These are phyloP conservation scores for Marasmius sp. DNA, from an alignment of 1,284 basidiomycete genomes.

Conservation along the genomic window DNA sequence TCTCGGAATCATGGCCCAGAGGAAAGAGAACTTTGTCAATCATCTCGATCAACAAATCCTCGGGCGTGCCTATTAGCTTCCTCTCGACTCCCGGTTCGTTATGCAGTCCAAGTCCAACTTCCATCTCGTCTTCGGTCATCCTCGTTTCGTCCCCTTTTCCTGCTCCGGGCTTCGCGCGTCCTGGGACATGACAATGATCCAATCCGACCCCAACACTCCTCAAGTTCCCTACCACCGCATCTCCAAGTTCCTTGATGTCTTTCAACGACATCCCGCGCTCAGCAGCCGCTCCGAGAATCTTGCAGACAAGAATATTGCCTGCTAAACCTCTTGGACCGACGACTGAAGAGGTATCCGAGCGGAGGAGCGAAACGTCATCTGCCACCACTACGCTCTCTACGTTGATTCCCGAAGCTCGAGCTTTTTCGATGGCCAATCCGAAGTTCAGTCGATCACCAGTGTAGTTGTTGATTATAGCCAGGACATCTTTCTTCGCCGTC, in stretches of 20 bases:
- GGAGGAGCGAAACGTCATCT: conserved; percentile 63
- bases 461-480: conserved; percentile 48
- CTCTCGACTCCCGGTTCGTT: conserved; percentile 55
- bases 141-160: conserved; percentile 20
- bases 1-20: not conserved
- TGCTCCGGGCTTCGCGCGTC: conserved; percentile 26
- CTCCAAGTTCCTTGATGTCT: conserved; percentile 48
- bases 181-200: conserved; percentile 59
- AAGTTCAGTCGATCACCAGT: conserved; percentile 70
- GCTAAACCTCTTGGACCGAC: conserved; percentile 60
- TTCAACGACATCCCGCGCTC: conserved; percentile 45
- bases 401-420: conserved; percentile 37
- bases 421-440: conserved; percentile 66
- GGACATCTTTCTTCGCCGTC: conserved; percentile 28
- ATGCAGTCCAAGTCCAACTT: conserved; percentile 57
- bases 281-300: conserved; percentile 60
- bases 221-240: conserved; percentile 42
- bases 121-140: conserved; percentile 35
- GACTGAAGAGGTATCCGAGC: conserved; percentile 27
- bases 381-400: conserved; percentile 62
- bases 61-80: conserved; percentile 26
- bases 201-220: conserved; percentile 53
- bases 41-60: conserved; percentile 38
- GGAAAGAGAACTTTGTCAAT: conserved; percentile 27
- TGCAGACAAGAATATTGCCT: conserved; percentile 70